Evolutionary conservation across 169 alveolate species (phyloP).

Genomic region (Plasmodium gallinaceum): DNA sequence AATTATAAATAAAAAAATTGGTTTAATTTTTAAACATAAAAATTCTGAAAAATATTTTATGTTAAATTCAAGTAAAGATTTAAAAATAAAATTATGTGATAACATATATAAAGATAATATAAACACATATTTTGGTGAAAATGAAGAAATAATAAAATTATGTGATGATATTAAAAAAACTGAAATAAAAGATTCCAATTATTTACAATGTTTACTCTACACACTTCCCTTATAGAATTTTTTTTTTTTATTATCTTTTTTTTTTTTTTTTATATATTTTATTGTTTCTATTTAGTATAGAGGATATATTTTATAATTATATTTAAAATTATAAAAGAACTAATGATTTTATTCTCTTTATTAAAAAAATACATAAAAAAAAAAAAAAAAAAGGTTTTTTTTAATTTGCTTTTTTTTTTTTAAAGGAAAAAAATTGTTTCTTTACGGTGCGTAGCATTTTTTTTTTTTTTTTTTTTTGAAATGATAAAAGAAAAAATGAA

Average conservation of each 20-base stretch:
- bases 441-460: too few relatives aligned
- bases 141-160: conserved; percentile 24
- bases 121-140: background rate
- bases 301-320: background rate
- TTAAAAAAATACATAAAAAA: conserved; percentile 5
- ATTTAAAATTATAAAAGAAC: conserved; percentile 2
- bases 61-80: conserved; percentile 21
- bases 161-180: conserved; percentile 23
- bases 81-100: conserved; percentile 47
- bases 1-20: conserved; percentile 51
- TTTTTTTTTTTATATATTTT: background rate
- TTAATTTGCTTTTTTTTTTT: background rate
- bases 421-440: too few relatives aligned
- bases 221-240: conserved; percentile 14
- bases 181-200: conserved; percentile 39
- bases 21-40: conserved; percentile 51
- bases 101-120: conserved; percentile 20
- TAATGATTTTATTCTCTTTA: background rate
- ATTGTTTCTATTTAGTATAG: background rate
- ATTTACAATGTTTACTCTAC: conserved; percentile 62
- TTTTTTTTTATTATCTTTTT: background rate
- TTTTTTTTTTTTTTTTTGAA: background rate
- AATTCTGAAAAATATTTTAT: conserved; percentile 34
- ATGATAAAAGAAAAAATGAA: background rate
- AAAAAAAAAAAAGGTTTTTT: background rate